phyloP scores from a whole-genome alignment of 305 asterid genomes.

The Fraxinus albicans region DNA sequence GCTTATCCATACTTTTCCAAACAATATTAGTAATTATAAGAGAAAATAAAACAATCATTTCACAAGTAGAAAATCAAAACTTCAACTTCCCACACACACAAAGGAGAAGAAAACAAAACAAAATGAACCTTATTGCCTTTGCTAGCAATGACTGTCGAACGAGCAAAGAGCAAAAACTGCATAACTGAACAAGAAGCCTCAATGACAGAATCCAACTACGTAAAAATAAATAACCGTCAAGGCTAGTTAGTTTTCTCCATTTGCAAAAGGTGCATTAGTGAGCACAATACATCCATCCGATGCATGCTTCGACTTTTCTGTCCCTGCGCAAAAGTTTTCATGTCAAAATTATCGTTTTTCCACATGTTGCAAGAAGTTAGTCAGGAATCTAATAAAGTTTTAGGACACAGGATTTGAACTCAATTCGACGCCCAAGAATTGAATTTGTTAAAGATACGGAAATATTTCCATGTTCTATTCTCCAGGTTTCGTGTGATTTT shows the following conservation, averaged over 20 bases:
- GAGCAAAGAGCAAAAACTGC: neutral
- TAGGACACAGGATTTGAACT: neutral
- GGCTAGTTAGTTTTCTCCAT: slow-evolving; percentile 38
- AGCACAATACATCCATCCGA: slow-evolving; percentile 91
- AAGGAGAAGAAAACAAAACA: neutral
- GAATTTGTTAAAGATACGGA: neutral
- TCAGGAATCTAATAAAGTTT: neutral
- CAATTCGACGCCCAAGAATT: neutral
- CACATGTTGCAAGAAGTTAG: neutral
- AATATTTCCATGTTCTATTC: neutral
- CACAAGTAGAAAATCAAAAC: slow-evolving; percentile 1
- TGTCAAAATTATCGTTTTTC: neutral
- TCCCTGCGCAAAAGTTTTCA: slow-evolving; percentile 32
- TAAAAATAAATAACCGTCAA: neutral
- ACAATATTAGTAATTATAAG: neutral
- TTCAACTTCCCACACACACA: slow-evolving; percentile 4
- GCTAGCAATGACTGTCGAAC: neutral
- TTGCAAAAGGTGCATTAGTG: slow-evolving; percentile 82
- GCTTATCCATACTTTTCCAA: neutral
- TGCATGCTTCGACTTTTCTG: slow-evolving; percentile 73
- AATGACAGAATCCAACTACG: neutral
- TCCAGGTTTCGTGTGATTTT: neutral
- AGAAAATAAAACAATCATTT: too few species aligned
- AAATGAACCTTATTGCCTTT: neutral
- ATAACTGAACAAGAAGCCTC: neutral